Conservation (phyloP, 2,329 filamentous ascomycete genomes). For the Penicillium sp. region DNA sequence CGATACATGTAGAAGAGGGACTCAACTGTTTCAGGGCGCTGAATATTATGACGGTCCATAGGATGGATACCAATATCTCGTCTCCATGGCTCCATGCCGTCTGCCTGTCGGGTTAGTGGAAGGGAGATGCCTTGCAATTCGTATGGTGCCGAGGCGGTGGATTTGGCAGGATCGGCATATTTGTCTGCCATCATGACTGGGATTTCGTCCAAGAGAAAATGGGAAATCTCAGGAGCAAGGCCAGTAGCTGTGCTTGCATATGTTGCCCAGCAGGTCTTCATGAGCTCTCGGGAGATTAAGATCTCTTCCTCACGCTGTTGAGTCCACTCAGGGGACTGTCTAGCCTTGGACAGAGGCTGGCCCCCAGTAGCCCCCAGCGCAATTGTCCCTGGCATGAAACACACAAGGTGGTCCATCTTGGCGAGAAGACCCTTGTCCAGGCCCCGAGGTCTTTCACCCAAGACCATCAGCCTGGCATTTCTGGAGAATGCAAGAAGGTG, state of each 20-base stretch:
- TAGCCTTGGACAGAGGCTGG: constrained; percentile 71
- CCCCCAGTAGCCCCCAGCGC: constrained; percentile 84
- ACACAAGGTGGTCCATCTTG: constrained; percentile 98
- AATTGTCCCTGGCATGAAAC: constrained; percentile 96
- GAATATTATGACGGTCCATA: constrained; percentile 89
- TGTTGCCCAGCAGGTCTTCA: constrained; percentile 97
- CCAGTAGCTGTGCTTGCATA: constrained; percentile 89
- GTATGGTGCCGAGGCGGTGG: constrained; percentile 32
- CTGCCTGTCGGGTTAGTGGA: constrained; percentile 31
- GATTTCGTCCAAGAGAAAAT: constrained; percentile 75
- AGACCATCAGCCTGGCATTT: constrained; percentile 77
- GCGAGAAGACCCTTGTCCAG: constrained; percentile 66
- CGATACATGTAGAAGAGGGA: constrained; percentile 98
- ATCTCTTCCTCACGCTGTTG: constrained; percentile 83
- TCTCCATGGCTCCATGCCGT: constrained; percentile 58
- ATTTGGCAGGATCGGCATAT: constrained; percentile 37
- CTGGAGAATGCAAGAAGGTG: constrained; percentile 88
- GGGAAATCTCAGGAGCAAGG: constrained; percentile 90
- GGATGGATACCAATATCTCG: constrained; percentile 76
- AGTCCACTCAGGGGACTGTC: constrained; percentile 71
- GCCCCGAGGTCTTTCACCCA: constrained; percentile 81
- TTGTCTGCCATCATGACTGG: constrained; percentile 54
- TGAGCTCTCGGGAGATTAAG: constrained; percentile 81
- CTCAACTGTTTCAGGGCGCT: constrained; percentile 95
- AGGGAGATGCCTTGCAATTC: constrained; percentile 39